Percentiles rank a stretch among this genome's conserved stretches.
phyloP scores from a whole-genome alignment of 441 rosid species.

The Breynia disticha region DNA sequence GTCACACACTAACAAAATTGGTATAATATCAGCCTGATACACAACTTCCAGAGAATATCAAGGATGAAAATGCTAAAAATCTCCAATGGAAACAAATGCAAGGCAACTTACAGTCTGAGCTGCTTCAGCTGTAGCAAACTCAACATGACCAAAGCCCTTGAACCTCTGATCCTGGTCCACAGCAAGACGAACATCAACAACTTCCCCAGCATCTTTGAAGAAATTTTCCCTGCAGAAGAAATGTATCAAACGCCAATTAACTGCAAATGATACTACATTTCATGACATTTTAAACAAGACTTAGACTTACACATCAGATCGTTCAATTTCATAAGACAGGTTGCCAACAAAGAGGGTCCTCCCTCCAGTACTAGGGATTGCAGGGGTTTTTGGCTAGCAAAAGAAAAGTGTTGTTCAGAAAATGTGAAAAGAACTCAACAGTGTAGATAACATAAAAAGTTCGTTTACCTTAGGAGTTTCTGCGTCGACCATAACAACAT shows the following conservation, averaged over 20 bases:
- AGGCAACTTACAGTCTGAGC: slow-evolving; percentile 44
- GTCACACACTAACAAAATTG: background rate
- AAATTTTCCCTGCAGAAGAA: slow-evolving; percentile 46
- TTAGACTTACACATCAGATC: slow-evolving; percentile 52
- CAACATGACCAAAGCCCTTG: slow-evolving; percentile 77
- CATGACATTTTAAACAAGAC: background rate
- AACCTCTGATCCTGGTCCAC: slow-evolving; percentile 40
- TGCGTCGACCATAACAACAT: slow-evolving; percentile 61
- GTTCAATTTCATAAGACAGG: slow-evolving; percentile 45
- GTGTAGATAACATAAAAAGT: too few species aligned
- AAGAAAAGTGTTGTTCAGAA: background rate
- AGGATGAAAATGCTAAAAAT: background rate
- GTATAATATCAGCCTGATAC: background rate
- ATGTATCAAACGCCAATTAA: background rate
- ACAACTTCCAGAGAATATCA: background rate
- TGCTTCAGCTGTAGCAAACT: slow-evolving; percentile 56
- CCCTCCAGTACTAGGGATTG: slow-evolving; percentile 39
- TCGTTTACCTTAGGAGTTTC: slow-evolving; percentile 21
- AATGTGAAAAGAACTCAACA: background rate
- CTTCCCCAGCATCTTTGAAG: slow-evolving; percentile 59
- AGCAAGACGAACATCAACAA: slow-evolving; percentile 61
- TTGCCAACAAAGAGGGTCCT: slow-evolving; percentile 69
- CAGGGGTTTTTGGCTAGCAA: slow-evolving; percentile 61
- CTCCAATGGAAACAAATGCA: background rate
- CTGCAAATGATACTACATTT: background rate